Percentiles rank a stretch among this genome's conserved stretches.
Evolutionary conservation across 2,329 filamentous ascomycete species (phyloP).

Genomic region (Alternaria gansuensis): DNA sequence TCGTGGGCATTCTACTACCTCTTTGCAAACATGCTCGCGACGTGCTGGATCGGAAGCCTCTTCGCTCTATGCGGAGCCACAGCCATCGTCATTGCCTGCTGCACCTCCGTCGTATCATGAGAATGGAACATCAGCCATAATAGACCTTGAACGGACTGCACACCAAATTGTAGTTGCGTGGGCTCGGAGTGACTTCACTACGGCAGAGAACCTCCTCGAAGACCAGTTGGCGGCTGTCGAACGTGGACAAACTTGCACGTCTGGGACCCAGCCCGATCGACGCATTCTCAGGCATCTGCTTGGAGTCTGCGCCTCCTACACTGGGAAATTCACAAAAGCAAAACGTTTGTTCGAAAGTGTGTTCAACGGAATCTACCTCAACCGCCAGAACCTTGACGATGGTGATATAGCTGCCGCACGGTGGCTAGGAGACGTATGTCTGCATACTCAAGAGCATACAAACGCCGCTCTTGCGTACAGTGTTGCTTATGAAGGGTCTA

Average conservation of each 20-base stretch:
- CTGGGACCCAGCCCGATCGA: conserved; percentile 36
- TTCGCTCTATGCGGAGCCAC: conserved; percentile 9
- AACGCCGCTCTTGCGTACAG: conserved; percentile 44
- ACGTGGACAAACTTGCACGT: conserved; percentile 33
- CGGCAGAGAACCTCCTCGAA: conserved; percentile 34
- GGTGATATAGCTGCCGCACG: conserved; percentile 47
- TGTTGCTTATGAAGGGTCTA: conserved; percentile 40
- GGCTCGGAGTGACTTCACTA: conserved; percentile 31
- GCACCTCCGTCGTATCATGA: conserved; percentile 21
- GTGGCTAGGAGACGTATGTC: conserved; percentile 47
- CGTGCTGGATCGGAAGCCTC: conserved; percentile 8
- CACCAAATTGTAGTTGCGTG: conserved; percentile 35
- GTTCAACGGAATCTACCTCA: conserved; percentile 36
- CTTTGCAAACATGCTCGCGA: background rate
- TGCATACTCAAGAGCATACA: conserved; percentile 39
- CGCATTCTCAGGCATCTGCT: conserved; percentile 41
- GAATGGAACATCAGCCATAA: conserved; percentile 8
- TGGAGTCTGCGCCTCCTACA: conserved; percentile 40
- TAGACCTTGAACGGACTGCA: conserved; percentile 34
- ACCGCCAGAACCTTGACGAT: conserved; percentile 36
- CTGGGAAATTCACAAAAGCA: conserved; percentile 41
- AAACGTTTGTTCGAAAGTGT: conserved; percentile 43
- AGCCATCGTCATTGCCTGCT: background rate
- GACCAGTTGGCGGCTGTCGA: conserved; percentile 40
- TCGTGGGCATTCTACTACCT: background rate